Evolutionary conservation across 2,329 filamentous ascomycete genomes (phyloP), one percentile per base, ranked within the genome.

Genomic region (Beauveria sp.): DNA sequence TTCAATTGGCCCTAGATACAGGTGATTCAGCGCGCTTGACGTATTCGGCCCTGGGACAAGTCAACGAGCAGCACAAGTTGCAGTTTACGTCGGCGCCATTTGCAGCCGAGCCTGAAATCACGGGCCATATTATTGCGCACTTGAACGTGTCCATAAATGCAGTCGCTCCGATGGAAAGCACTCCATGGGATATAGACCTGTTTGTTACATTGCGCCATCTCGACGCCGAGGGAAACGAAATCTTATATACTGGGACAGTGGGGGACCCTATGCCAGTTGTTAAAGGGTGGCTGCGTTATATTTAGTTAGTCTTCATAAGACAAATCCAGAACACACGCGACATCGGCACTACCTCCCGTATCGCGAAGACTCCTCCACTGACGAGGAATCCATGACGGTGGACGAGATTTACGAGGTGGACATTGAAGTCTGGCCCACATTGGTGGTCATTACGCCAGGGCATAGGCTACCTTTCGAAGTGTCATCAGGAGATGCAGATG

Each of bases 351-450:
- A 75, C 83, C 0, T 87, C 88, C 62, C 56, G 18, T 40, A 67
- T 2, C 76, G 85, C 5, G 80, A 87, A 54, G 88, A 88, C 67
- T 74, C 78, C 20, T 81, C 78, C 43, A 81, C 74, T 0, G 85
- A 88, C 63, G 80, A 83, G 3, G 76, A 77, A 51, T 76, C 79
- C 0, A 83, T 88, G 9, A 76, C 80, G 31, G 73, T 77, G 0
- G 81, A 80, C 0, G 80, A 84, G 60, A 74, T 85, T 0, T 88
- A 88, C 66, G 71, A 69, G 0, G 82, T 87, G 0, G 85, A 88
- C 64, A 75, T 88, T 0, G 85, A 88, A 69, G 69, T 88, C 0
- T 88, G 85, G 86, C 84, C 85, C 0, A 87, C 85, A 0, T 85
- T 85, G 63, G 83, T 87, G 0, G 73, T 86, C 20, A 0, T 49